Percentiles rank a stretch among this genome's conserved stretches.
These are phyloP conservation scores for Cymbomonas tetramitiformis DNA, from an alignment of 139 green algal species.

Conservation along the genomic window DNA sequence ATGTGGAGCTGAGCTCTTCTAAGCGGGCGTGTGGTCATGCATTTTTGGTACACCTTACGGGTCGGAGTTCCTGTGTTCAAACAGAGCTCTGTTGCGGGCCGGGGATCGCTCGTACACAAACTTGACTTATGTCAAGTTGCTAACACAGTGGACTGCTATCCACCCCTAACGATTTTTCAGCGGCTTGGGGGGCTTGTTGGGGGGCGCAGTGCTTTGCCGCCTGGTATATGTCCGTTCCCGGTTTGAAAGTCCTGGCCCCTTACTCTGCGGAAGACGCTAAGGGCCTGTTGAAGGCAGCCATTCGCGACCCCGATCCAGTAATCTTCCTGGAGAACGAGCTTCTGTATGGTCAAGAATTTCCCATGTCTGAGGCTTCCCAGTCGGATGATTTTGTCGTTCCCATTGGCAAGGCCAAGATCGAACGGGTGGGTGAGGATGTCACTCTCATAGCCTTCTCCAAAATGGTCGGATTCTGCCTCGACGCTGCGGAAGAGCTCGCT, in stretches of 20 bases:
- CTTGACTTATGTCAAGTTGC: too few species aligned
- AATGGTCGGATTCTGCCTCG: conserved; percentile 60
- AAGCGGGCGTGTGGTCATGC: too few species aligned
- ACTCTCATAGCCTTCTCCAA: conserved; percentile 82
- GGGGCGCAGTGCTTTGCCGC: conserved; percentile 93
- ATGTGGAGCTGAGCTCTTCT: too few species aligned
- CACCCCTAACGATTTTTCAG: background rate
- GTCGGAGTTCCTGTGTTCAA: too few species aligned
- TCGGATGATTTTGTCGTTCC: conserved; percentile 82
- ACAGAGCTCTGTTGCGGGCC: too few species aligned
- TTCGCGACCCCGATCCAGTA: conserved; percentile 89
- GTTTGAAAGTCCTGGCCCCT: conserved; percentile 92
- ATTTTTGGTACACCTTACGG: too few species aligned
- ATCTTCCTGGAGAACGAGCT: conserved; percentile 95
- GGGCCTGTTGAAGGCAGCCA: conserved; percentile 87
- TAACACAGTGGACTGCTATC: too few species aligned
- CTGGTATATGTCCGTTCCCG: conserved; percentile 83
- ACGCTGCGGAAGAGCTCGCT: conserved; percentile 70
- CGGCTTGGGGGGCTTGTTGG: background rate
- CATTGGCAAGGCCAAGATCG: conserved; percentile 87
- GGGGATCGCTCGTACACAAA: too few species aligned
- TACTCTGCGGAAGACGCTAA: conserved; percentile 85
- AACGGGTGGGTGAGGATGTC: conserved; percentile 68
- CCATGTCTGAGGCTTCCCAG: conserved; percentile 50
- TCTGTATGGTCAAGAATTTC: conserved; percentile 76